Percentiles rank a stretch among this genome's conserved stretches.
phyloP scores from a whole-genome alignment of 805 yeast genomes.

The Candida andamanensis region DNA sequence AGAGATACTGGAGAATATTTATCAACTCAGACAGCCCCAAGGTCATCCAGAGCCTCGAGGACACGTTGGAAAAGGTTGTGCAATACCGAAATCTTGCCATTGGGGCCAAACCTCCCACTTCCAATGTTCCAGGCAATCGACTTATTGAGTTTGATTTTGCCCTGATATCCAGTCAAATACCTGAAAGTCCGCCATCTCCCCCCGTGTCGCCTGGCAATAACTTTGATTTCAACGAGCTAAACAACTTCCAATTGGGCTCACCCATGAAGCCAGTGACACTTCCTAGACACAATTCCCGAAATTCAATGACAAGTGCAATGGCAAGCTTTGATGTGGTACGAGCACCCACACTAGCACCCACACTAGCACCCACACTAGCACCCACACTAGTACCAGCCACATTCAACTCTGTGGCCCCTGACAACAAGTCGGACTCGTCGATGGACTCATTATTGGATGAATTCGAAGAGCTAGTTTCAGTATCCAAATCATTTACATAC shows the following conservation, averaged over 20 bases:
- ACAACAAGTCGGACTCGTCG: slow-evolving; percentile 19
- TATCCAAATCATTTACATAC: slow-evolving; percentile 19
- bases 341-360: not conserved
- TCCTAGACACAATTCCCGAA: slow-evolving; percentile 12
- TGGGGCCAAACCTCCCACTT: slow-evolving; percentile 6
- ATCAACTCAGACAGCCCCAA: slow-evolving; percentile 27
- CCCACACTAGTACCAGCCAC: too few relatives aligned
- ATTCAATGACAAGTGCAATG: slow-evolving; percentile 24
- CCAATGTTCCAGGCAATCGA: not conserved
- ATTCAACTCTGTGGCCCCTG: slow-evolving; percentile 2
- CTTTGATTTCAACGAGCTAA: slow-evolving; percentile 4
- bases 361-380: too few relatives aligned
- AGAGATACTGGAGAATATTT: slow-evolving; percentile 63
- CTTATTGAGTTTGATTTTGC: slow-evolving; percentile 11
- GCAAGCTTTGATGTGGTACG: slow-evolving; percentile 23
- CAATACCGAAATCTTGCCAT: slow-evolving; percentile 32
- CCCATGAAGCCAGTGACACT: slow-evolving; percentile 1
- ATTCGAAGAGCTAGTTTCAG: slow-evolving; percentile 38
- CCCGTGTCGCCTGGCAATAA: slow-evolving; percentile 31
- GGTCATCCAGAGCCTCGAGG: slow-evolving; percentile 24
- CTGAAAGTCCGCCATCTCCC: slow-evolving; percentile 42
- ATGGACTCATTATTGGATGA: slow-evolving; percentile 41
- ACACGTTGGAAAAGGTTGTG: slow-evolving; percentile 36
- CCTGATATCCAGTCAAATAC: slow-evolving; percentile 24
- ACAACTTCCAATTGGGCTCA: slow-evolving; percentile 3